Conservation (phyloP, 2,329 filamentous ascomycete genomes). For the Aspergillus puulaauensis region DNA sequence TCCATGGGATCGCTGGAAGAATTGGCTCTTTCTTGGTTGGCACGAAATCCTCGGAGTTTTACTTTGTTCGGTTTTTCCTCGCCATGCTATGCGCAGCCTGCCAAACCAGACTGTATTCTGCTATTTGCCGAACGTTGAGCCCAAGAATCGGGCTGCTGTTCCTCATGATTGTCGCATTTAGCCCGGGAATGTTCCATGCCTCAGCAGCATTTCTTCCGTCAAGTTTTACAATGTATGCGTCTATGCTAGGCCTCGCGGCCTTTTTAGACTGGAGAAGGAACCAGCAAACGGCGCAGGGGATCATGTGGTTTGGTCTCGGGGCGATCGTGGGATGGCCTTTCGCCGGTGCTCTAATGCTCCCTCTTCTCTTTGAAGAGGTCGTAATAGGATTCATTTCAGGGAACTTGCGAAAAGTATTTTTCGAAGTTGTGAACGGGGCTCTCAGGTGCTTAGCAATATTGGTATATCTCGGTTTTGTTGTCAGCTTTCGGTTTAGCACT, state of each 20-base stretch:
- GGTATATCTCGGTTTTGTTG: conserved; percentile 50
- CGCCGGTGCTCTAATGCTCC: conserved; percentile 74
- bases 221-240: conserved; percentile 94
- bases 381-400: conserved; percentile 55
- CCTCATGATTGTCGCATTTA: conserved; percentile 71
- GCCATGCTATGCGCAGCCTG: conserved; percentile 76
- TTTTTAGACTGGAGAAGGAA: conserved; percentile 90
- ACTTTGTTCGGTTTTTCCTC: conserved; percentile 74
- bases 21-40: conserved; percentile 57
- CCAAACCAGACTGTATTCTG: conserved; percentile 78
- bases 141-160: conserved; percentile 83
- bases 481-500: conserved; percentile 19
- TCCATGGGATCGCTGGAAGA: conserved; percentile 74
- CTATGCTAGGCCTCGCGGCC: conserved; percentile 78
- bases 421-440: conserved; percentile 66
- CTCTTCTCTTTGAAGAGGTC: conserved; percentile 77
- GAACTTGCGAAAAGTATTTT: conserved; percentile 59
- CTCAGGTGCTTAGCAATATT: conserved; percentile 67
- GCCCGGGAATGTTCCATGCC: conserved; percentile 91
- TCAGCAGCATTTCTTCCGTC: conserved; percentile 85
- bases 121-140: conserved; percentile 74
- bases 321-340: conserved; percentile 94
- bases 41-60: conserved; percentile 69
- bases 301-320: conserved; percentile 87
- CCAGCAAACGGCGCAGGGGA: conserved; percentile 75